A percentile compares a stretch with the other conserved stretches of the same genome.
phyloP scores from a whole-genome alignment of 768 basidiomycete genomes.

The Kwoniella botswanensis region DNA sequence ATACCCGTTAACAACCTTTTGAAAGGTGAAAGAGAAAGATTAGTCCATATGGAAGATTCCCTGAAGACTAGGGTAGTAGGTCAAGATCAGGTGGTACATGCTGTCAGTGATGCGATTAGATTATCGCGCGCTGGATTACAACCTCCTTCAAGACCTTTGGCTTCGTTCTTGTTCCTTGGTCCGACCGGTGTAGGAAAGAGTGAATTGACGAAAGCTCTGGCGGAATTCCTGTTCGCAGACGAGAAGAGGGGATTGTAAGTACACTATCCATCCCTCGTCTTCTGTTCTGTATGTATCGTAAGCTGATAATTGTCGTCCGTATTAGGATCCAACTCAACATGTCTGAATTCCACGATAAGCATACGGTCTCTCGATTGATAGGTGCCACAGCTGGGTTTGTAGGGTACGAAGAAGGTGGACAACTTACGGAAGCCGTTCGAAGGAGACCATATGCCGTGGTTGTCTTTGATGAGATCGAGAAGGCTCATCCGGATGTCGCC shows the following conservation, averaged over 20 bases:
- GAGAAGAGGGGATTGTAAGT: conserved; percentile 81
- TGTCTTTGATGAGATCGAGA: conserved; percentile 78
- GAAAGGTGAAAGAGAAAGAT: conserved; percentile 85
- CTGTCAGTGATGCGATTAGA: conserved; percentile 87
- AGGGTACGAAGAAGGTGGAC: conserved; percentile 80
- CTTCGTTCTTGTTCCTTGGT: conserved; percentile 80
- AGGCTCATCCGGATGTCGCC: conserved; percentile 88
- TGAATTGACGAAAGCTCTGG: conserved; percentile 85
- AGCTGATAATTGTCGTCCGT: not conserved
- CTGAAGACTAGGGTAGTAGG: conserved; percentile 79
- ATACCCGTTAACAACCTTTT: conserved; percentile 87
- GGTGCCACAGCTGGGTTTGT: conserved; percentile 94
- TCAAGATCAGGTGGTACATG: conserved; percentile 83
- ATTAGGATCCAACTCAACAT: conserved; percentile 86
- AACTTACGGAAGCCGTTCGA: conserved; percentile 89
- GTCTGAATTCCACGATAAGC: conserved; percentile 95
- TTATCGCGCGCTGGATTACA: conserved; percentile 90
- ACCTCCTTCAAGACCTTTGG: conserved; percentile 84
- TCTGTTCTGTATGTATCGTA: not conserved
- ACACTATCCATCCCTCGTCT: not conserved
- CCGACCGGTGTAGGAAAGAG: conserved; percentile 67
- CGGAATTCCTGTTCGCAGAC: conserved; percentile 86
- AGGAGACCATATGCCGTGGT: conserved; percentile 86
- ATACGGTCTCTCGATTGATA: conserved; percentile 86
- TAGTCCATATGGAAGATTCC: conserved; percentile 89